Evolutionary conservation across 2,329 filamentous ascomycete species (phyloP), one percentile per base, ranked within the genome.

Genomic region (Amphichorda felina): DNA sequence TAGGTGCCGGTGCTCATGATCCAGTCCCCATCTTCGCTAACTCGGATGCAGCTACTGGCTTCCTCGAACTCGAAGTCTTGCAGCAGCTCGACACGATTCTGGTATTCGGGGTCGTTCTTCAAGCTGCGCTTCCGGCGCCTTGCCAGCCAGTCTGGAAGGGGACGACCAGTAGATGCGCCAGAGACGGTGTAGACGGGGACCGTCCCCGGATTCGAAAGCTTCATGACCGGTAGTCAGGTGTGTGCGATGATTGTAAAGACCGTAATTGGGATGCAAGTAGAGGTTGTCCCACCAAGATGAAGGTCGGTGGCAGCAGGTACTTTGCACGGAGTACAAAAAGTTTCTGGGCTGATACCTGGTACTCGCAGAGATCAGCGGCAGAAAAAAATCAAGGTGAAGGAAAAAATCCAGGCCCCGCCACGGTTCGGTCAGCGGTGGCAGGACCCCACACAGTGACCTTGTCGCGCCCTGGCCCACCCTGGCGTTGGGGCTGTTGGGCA

Each of bases 61-160:
- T 94, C 88, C 50, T 95, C 88, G 50, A 98, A 96, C 53, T 93
- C 88, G 57, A 98, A 98, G 54, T 98, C 91, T 51, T 98, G 91
- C 26, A 98, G 72, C 38, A 98, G 69, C 59, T 98, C 91, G 47
- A 98, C 80, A 45, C 91, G 82, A 56, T 87, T 94, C 43, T 88
- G 81, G 60, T 89, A 96, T 54, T 95, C 89, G 40, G 82, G 70
- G 53, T 96, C 89, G 46, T 89, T 79, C 60, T 96, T 96, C 47
- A 95, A 64, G 53, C 84, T 93, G 55, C 83, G 74, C 68, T 95
- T 96, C 54, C 89, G 72, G 49, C 86, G 81, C 45, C 86, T 75
- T 24, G 87, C 82, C 41, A 98, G 82, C 88, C 91, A 98, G 61
- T 98, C 91, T 41, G 91, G 91, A 21, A 98, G 70, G 15, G 85